Evolutionary conservation across 225 moss, liverwort and hornwort genomes (phyloP).

Genomic region (Climacium dendroides): DNA sequence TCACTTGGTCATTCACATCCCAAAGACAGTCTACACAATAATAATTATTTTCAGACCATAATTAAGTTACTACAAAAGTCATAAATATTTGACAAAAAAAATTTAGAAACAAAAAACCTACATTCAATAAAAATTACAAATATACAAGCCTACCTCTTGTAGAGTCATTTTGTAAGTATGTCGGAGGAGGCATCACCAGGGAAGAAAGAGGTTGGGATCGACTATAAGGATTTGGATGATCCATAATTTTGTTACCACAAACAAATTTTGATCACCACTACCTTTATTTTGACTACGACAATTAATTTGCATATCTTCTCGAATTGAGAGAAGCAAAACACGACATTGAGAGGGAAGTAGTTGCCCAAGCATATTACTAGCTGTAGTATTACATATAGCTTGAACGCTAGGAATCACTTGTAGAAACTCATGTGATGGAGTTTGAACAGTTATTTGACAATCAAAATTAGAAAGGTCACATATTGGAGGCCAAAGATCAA

Average conservation of each 20-base stretch:
- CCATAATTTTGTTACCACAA: background rate
- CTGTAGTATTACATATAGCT: background rate
- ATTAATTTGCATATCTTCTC: too few species aligned
- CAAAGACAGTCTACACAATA: background rate
- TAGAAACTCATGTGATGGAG: rapidly evolving
- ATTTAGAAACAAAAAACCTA: too few species aligned
- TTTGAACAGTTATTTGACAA: background rate
- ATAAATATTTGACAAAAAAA: background rate
- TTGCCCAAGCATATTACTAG: background rate
- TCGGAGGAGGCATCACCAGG: rapidly evolving
- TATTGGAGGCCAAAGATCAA: too few species aligned
- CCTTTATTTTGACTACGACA: background rate
- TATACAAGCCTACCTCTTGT: background rate
- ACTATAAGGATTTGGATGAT: background rate
- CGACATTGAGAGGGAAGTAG: background rate
- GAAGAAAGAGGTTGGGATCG: background rate
- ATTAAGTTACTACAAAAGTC: background rate
- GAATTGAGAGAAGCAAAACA: too few species aligned
- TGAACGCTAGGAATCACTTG: background rate
- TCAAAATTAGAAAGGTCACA: background rate
- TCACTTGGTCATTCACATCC: background rate
- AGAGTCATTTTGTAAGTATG: rapidly evolving
- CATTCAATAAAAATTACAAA: background rate
- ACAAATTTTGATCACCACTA: background rate
- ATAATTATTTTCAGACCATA: too few species aligned